Conservation (phyloP, 306 rosid species). For the Heteromeles arbutifolia region DNA sequence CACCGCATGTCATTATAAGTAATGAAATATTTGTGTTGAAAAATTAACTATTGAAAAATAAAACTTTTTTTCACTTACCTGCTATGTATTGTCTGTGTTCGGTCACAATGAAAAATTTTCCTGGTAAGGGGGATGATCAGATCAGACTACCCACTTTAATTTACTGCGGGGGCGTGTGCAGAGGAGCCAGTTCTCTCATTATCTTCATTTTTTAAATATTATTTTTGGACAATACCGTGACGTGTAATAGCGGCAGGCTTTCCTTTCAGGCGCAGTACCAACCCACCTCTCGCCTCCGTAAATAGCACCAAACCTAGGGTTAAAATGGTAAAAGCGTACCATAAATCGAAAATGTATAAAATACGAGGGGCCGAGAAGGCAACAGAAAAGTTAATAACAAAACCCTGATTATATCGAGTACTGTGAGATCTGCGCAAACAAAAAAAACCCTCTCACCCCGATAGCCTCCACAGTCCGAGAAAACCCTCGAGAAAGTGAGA, state of each 20-base stretch:
- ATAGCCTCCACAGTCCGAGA: neutral
- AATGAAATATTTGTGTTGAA: too few relatives aligned
- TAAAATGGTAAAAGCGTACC: conserved; percentile 1
- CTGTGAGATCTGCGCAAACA: conserved; percentile 60
- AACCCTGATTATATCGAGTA: conserved; percentile 56
- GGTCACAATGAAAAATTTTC: too few relatives aligned
- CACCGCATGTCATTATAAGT: too few relatives aligned
- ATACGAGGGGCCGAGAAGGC: conserved; percentile 41
- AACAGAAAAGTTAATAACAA: conserved; percentile 26
- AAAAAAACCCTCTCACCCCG: conserved; percentile 7
- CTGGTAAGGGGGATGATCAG: neutral
- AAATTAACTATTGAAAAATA: too few relatives aligned
- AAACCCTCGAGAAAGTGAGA: neutral
- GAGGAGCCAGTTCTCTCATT: neutral
- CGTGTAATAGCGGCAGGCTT: conserved; percentile 39
- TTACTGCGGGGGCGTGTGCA: neutral
- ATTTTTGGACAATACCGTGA: conserved; percentile 33
- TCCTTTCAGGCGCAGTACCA: neutral
- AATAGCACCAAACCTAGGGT: conserved; percentile 26
- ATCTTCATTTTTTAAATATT: neutral
- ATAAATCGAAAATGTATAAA: neutral
- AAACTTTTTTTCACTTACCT: too few relatives aligned
- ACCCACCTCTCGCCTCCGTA: conserved; percentile 4
- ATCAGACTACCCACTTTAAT: neutral
- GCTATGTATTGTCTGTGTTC: too few relatives aligned